Conservation (phyloP, 1,284 basidiomycete species). For the Rhodotorula glutinis region DNA sequence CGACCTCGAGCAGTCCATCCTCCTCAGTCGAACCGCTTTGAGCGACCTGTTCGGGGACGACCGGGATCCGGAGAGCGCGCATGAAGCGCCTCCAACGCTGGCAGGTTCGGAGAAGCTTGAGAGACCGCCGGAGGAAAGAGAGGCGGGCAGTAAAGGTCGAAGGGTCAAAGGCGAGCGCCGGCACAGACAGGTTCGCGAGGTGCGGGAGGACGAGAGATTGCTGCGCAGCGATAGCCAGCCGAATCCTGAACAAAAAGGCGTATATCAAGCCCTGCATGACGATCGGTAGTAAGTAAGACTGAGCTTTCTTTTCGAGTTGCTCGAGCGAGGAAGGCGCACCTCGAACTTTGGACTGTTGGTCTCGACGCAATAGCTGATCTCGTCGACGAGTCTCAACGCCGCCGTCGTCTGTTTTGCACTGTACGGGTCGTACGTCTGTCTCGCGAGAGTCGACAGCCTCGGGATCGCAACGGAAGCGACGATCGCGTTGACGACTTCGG, state of each 20-base stretch:
- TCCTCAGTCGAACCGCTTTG: not conserved
- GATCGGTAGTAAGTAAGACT: no score
- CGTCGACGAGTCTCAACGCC: slow-evolving; percentile 71
- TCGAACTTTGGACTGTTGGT: slow-evolving; percentile 61
- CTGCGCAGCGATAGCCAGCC: slow-evolving; percentile 40
- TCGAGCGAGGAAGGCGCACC: slow-evolving; percentile 52
- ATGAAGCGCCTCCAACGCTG: slow-evolving; percentile 71
- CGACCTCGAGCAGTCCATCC: not conserved
- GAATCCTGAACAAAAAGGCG: slow-evolving; percentile 61
- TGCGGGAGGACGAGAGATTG: slow-evolving; percentile 53
- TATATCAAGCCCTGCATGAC: slow-evolving; percentile 61
- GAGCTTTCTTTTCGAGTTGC: no score
- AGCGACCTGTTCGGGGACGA: not conserved
- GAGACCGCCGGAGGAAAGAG: slow-evolving; percentile 64
- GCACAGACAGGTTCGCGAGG: slow-evolving; percentile 46
- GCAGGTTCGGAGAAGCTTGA: slow-evolving; percentile 71
- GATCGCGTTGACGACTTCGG: slow-evolving; percentile 83
- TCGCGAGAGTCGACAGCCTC: slow-evolving; percentile 65
- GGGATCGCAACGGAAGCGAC: slow-evolving; percentile 78
- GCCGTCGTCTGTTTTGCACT: slow-evolving; percentile 64
- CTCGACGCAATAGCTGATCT: slow-evolving; percentile 67
- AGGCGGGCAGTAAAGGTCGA: slow-evolving; percentile 67
- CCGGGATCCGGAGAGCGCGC: slow-evolving; percentile 26
- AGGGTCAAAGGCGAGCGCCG: slow-evolving; percentile 65
- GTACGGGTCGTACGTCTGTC: slow-evolving; percentile 75